phyloP scores from a whole-genome alignment of 768 basidiomycete genomes.

The Leccinum imitatum region DNA sequence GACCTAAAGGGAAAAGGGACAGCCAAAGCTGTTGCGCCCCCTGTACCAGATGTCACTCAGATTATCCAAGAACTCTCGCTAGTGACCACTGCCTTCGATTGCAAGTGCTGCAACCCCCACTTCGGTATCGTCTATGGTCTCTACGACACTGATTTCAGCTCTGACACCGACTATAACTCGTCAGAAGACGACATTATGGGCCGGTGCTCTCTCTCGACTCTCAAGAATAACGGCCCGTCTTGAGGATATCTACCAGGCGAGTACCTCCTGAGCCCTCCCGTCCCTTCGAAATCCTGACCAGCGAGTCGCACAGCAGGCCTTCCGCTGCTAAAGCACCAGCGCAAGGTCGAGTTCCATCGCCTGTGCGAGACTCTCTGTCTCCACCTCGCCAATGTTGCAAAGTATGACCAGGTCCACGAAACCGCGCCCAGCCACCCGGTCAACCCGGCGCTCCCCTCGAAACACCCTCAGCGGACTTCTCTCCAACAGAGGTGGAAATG shows the following conservation, averaged over 20 bases:
- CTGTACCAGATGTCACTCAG: slow-evolving; percentile 20
- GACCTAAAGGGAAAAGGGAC: slow-evolving; percentile 30
- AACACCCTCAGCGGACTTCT: slow-evolving; percentile 43
- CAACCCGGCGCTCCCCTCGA: slow-evolving; percentile 17
- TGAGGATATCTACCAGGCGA: too few relatives aligned
- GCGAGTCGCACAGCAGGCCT: too few relatives aligned
- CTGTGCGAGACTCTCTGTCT: too few relatives aligned
- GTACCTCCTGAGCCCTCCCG: too few relatives aligned
- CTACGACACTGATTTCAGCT: slow-evolving; percentile 16
- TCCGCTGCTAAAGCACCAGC: too few relatives aligned
- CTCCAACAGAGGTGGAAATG: slow-evolving; percentile 43
- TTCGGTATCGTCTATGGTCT: slow-evolving; percentile 19
- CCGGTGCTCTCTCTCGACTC: background rate
- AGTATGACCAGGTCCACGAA: background rate
- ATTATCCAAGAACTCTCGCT: slow-evolving; percentile 35
- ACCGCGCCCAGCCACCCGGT: slow-evolving; percentile 17
- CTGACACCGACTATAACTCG: slow-evolving; percentile 24
- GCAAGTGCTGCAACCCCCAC: slow-evolving; percentile 35
- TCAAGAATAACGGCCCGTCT: too few relatives aligned
- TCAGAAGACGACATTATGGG: slow-evolving; percentile 28
- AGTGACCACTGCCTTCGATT: slow-evolving; percentile 46
- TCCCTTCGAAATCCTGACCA: too few relatives aligned
- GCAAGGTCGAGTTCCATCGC: too few relatives aligned
- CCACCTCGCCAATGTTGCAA: too few relatives aligned
- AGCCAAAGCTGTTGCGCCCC: slow-evolving; percentile 25